A percentile compares a stretch with the other conserved stretches of the same genome.
phyloP scores from a whole-genome alignment of 768 basidiomycete species.

The Rhizopogon roseolus region DNA sequence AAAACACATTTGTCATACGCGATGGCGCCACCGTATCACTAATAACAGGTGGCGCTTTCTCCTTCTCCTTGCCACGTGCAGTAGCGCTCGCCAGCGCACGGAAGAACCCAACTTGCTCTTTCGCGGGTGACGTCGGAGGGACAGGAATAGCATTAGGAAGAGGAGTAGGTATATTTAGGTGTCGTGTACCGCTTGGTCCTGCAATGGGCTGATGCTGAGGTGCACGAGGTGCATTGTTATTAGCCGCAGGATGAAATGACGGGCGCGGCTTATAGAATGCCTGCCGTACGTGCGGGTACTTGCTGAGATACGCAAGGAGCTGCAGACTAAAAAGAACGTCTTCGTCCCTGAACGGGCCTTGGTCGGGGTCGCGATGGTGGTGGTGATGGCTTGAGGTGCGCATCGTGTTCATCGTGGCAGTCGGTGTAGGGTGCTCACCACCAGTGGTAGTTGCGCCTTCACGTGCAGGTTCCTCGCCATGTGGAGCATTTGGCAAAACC shows the following conservation, averaged over 20 bases:
- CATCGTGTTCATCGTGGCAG: constrained; percentile 7
- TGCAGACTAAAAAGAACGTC: constrained; percentile 89
- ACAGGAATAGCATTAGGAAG: neutral
- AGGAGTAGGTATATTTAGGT: neutral
- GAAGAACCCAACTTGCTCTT: constrained; percentile 39
- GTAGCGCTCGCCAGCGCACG: constrained; percentile 39
- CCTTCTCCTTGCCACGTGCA: constrained; percentile 47
- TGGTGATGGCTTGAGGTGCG: constrained; percentile 29
- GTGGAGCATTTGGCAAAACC: constrained; percentile 5
- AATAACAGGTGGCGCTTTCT: constrained; percentile 20
- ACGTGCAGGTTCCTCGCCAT: constrained; percentile 1
- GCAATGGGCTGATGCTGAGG: constrained; percentile 18
- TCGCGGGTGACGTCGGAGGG: constrained; percentile 13
- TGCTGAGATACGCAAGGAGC: constrained; percentile 92
- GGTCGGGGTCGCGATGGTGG: constrained; percentile 35
- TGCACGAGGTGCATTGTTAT: constrained; percentile 32
- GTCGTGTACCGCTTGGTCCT: constrained; percentile 20
- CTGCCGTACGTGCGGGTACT: constrained; percentile 95
- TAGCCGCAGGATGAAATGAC: constrained; percentile 78
- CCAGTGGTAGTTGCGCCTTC: constrained; percentile 12
- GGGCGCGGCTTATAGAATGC: constrained; percentile 87
- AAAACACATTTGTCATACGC: constrained; percentile 88
- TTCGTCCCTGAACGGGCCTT: constrained; percentile 86
- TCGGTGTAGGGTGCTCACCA: constrained; percentile 16
- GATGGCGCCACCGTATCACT: constrained; percentile 15